Conservation (phyloP, 257 asterid genomes). For the Plectranthus barbatus region DNA sequence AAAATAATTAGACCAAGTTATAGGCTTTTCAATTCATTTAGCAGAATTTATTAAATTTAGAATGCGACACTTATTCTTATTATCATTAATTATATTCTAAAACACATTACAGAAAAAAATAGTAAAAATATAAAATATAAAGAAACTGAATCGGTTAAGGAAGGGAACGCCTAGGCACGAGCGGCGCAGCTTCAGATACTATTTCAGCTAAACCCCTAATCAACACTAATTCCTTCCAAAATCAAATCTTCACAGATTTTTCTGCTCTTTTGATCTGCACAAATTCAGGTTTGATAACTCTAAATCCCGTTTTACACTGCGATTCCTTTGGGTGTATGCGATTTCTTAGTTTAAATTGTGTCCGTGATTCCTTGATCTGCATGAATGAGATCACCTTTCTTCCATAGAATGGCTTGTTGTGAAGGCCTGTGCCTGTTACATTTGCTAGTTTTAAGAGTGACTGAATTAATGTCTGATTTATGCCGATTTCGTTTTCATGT, state of each 20-base stretch:
- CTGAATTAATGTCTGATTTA: not conserved
- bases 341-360: not conserved
- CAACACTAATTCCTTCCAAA: constrained; percentile 5
- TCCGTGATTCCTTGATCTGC: constrained; percentile 24
- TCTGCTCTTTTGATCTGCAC: constrained; percentile 7
- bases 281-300: constrained; percentile 23
- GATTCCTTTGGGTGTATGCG: too few relatives aligned
- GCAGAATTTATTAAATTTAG: too few relatives aligned
- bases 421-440: not conserved
- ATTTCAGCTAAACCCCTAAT: constrained; percentile 15
- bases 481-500: not conserved
- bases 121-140: too few relatives aligned
- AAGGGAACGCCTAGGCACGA: constrained; percentile 2
- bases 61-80: too few relatives aligned
- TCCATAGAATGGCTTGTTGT: not conserved
- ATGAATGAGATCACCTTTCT: constrained; percentile 15
- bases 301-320: not conserved
- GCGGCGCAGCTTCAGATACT: constrained; percentile 7
- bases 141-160: too few relatives aligned
- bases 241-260: not conserved
- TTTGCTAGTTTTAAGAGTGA: not conserved
- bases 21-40: too few relatives aligned
- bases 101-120: too few relatives aligned
- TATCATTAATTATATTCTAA: too few relatives aligned
- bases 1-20: too few relatives aligned